A percentile compares a stretch with the other conserved stretches of the same genome.
Evolutionary conservation across 208 protist genomes (phyloP).

Genomic region (Angomonas desouzai): DNA sequence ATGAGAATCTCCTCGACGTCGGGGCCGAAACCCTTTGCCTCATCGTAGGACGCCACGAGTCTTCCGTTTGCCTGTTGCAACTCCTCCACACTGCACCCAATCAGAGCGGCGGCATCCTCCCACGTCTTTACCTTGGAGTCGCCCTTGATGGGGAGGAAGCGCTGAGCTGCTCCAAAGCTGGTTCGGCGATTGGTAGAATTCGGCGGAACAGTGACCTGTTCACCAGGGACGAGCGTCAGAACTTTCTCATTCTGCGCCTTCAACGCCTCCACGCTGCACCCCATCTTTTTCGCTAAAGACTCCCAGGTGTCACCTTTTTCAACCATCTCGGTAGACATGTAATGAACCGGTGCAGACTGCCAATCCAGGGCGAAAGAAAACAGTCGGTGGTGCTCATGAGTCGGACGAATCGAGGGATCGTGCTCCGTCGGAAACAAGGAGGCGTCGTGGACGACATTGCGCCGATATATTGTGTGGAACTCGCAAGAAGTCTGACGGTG

Average conservation of each 20-base stretch:
- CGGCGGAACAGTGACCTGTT: constrained; percentile 44
- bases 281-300: constrained; percentile 43
- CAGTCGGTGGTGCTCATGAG: constrained; percentile 85
- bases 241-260: constrained; percentile 37
- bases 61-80: constrained; percentile 74
- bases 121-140: constrained; percentile 30
- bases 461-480: constrained; percentile 81
- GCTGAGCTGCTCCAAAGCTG: constrained; percentile 45
- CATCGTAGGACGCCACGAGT: constrained; percentile 50
- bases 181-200: constrained; percentile 40
- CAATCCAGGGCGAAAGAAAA: constrained; percentile 90
- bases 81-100: constrained; percentile 81
- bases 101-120: constrained; percentile 57
- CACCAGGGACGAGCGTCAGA: constrained; percentile 31
- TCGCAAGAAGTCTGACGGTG: constrained; percentile 83
- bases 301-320: constrained; percentile 64
- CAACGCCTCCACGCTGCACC: constrained; percentile 47
- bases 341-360: constrained; percentile 69
- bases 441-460: constrained; percentile 82
- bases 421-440: constrained; percentile 79
- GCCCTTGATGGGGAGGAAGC: constrained; percentile 36
- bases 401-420: constrained; percentile 44
- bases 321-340: constrained; percentile 41
- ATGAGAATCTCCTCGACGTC: constrained; percentile 54
- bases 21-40: constrained; percentile 45